Percentiles rank a stretch among this genome's conserved stretches.
Evolutionary conservation across 1,139 yeast genomes (phyloP).

Genomic region (Lodderomyces orthopsilosis): DNA sequence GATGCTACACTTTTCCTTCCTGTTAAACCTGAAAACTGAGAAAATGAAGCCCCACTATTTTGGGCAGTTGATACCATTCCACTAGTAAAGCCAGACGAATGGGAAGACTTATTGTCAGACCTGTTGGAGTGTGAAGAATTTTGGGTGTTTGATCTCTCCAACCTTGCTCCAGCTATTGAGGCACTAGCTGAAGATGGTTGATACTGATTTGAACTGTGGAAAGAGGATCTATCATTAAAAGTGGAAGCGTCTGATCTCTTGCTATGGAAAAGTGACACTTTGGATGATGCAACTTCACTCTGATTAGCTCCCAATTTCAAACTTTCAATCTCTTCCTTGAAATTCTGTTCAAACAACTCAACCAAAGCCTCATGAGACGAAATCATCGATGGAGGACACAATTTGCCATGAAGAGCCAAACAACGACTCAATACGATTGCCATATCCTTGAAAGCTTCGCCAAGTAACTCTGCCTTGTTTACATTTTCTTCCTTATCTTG

Average conservation of each 20-base stretch:
- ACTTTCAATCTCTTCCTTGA: slow-evolving; percentile 57
- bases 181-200: slow-evolving; percentile 9
- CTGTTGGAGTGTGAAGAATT: slow-evolving; percentile 16
- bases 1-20: slow-evolving; percentile 2
- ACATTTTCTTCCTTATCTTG: slow-evolving; percentile 40
- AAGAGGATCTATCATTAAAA: slow-evolving; percentile 1
- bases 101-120: slow-evolving; percentile 13
- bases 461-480: slow-evolving; percentile 49
- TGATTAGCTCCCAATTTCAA: slow-evolving; percentile 24
- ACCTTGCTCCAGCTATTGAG: slow-evolving; percentile 22
- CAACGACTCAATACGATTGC: slow-evolving; percentile 65
- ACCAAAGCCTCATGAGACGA: slow-evolving; percentile 67
- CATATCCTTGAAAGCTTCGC: slow-evolving; percentile 66
- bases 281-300: slow-evolving; percentile 13
- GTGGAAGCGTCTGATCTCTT: slow-evolving; percentile 19
- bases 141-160: slow-evolving; percentile 32
- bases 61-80: slow-evolving; percentile 9
- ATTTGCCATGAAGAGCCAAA: slow-evolving; percentile 63
- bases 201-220: not conserved
- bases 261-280: slow-evolving; percentile 15
- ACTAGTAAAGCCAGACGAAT: slow-evolving; percentile 23
- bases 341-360: slow-evolving; percentile 64
- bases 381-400: slow-evolving; percentile 57
- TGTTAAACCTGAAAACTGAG: slow-evolving; percentile 4
- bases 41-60: not conserved